Evolutionary conservation across 1,139 yeast species (phyloP), one percentile per base, ranked within the genome.

Genomic region (Saccharomycopsis phalli): DNA sequence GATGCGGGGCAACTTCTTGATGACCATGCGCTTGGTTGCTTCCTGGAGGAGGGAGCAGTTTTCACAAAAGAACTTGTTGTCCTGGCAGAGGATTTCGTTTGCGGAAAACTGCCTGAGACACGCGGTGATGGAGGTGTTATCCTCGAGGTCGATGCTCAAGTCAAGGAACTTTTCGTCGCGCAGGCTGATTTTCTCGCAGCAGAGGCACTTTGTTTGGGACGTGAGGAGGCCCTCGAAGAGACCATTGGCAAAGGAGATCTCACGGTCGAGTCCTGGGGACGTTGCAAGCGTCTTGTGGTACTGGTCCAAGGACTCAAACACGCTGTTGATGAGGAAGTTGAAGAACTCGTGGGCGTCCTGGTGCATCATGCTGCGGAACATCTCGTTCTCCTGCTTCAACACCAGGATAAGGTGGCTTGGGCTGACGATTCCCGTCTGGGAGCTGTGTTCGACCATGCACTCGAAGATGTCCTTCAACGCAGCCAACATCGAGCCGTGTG

Each of bases 331-430:
- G 50, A 88, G 60, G 54, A 84, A 88, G 58, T 88, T 88, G 56
- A 87, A 71, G 58, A 91, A 91, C 58, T 91, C 98, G 60, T 91
- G 98, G 2, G 98, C 96, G 65, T 91, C 98, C 56, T 91, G 98
- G 58, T 91, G 98, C 95, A 88, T 87, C 40, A 82, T 78, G 46
- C 87, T 82, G 48, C 95, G 68, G 57, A 91, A 91, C 50, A 91
- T 64, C 51, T 77, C 82, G 57, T 91, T 91, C 52, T 84, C 87
- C 43, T 74, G 74, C 57, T 87, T 87, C 41, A 88, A 65, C 40
- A 80, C 78, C 37, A 76, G 79, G 37, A 91, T 75, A 38, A 91
- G 72, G 52, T 74, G 71, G 25, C 67, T 63, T 0, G 97, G 96
- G 1, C 95, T 82, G 1, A 86, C 88, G 6, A 91, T 86, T 2